phyloP scores from a whole-genome alignment of 2,329 filamentous ascomycete genomes.

The Colletotrichum incanum region DNA sequence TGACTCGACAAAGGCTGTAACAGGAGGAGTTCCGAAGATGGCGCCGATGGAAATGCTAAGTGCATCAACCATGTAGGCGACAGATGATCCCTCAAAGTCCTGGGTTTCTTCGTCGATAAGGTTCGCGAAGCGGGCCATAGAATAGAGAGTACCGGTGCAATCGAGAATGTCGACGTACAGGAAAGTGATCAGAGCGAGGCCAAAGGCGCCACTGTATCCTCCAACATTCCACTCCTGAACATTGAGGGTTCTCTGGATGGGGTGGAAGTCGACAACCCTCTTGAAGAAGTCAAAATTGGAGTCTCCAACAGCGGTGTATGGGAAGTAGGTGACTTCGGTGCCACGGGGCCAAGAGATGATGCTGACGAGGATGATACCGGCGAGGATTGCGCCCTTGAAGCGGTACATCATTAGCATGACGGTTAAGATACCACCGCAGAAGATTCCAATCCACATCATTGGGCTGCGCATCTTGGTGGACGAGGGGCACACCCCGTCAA shows the following conservation, averaged over 20 bases:
- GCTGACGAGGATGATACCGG: conserved; percentile 86
- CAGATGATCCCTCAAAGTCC: conserved; percentile 88
- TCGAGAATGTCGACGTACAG: conserved; percentile 93
- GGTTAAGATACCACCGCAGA: conserved; percentile 86
- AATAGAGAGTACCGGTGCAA: conserved; percentile 88
- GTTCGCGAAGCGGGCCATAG: conserved; percentile 88
- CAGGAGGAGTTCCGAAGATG: conserved; percentile 83
- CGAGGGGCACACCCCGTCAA: conserved; percentile 73
- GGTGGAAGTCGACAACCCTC: conserved; percentile 87
- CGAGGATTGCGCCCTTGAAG: conserved; percentile 89
- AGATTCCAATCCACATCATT: conserved; percentile 90
- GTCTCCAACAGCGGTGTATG: conserved; percentile 78
- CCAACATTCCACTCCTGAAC: conserved; percentile 83
- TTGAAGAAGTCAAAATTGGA: conserved; percentile 88
- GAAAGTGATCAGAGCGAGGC: conserved; percentile 88
- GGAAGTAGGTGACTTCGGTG: conserved; percentile 86
- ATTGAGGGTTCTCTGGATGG: conserved; percentile 77
- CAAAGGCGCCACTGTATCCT: conserved; percentile 81
- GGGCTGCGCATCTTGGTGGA: conserved; percentile 85
- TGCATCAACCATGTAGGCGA: conserved; percentile 89
- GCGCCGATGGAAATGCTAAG: conserved; percentile 84
- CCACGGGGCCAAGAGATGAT: conserved; percentile 90
- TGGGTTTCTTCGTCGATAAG: conserved; percentile 86
- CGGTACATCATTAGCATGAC: conserved; percentile 87
- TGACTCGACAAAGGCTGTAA: conserved; percentile 91